A percentile compares a stretch with the other conserved stretches of the same genome.
Conservation (phyloP, 108 stramenopile species). For the Pseudonitzschia pungens region DNA sequence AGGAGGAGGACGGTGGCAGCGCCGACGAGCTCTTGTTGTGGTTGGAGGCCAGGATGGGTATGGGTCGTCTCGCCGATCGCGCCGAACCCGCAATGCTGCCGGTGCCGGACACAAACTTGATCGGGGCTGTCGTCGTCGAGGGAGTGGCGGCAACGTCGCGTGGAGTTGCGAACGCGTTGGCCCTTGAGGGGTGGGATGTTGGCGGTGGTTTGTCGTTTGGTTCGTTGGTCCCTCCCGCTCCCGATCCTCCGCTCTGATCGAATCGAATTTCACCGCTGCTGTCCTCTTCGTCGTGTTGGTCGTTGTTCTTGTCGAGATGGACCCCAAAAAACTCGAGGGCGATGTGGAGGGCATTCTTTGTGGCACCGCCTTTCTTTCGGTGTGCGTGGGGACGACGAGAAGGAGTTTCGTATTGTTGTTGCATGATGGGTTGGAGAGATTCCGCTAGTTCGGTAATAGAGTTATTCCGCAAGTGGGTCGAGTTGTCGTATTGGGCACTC, state of each 20-base stretch:
- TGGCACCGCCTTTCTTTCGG: background rate
- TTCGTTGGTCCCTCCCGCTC: too few species aligned
- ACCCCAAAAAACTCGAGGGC: conserved; percentile 21
- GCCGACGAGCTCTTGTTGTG: conserved; percentile 6
- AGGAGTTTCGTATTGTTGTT: background rate
- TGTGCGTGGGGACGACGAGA: background rate
- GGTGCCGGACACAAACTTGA: background rate
- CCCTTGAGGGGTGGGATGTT: too few species aligned
- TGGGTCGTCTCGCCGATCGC: background rate
- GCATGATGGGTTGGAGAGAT: conserved; percentile 3
- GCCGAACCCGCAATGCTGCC: background rate
- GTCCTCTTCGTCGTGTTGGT: background rate
- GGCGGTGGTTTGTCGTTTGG: too few species aligned
- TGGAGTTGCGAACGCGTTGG: too few species aligned
- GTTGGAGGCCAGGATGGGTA: background rate
- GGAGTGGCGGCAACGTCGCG: too few species aligned
- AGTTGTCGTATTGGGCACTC: too few species aligned
- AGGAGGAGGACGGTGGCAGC: background rate
- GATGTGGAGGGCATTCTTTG: conserved; percentile 10
- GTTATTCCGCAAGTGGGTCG: too few species aligned
- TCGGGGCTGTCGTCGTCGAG: background rate
- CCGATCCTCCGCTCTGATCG: background rate
- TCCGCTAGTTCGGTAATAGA: background rate
- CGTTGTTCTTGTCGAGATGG: background rate
- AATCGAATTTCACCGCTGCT: background rate